Base-by-base conservation (phyloP, 768 basidiomycete species). In the Neoboletus brunneissimus region DNA sequence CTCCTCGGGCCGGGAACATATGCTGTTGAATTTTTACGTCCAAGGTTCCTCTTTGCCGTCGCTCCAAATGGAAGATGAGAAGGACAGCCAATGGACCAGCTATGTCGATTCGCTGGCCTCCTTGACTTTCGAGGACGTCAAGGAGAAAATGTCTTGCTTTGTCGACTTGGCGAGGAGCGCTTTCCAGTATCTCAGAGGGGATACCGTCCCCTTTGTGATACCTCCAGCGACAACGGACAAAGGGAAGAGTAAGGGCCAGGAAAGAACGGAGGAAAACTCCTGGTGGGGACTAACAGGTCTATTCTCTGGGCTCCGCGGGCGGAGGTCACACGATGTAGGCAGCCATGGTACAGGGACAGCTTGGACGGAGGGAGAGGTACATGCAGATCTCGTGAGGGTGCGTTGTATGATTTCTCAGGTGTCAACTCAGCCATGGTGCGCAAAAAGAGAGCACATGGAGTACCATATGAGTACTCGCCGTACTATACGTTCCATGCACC, bases 21-120 rank as follows among this genome's bases (percentile, higher is more conserved):
- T 94, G 83, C 79, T 91, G 31, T 79, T 94, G 68, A 87, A 87
- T 43, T 94, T 94, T 72, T 94, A 87, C 62, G 79, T 93, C 27
- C 81, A 89, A 74, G 85, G 84, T 37, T 75, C 78, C 46, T 74
- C 78, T 37, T 55, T 59, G 8, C 52, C 69, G 3, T 64, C 72
- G 9, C 67, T 74, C 6, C n/a, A 38, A 25, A 20, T 32, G 34
- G 42, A 60, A 51, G 78, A 80, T 16, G 63, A 62, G 48, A 50
- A 58, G 42, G 57, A 56, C 18, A 31, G 23, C 13, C 57, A 55
- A 32, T 58, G 56, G 59, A 7, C 41, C 10, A 68, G 75, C 10
- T 80, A 80, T 60, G 55, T 82, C 22, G 79, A 84, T 29, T 68
- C 66, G 31, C 51, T 89, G 32, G 74, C 80, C 2, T 78, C 83